These are phyloP conservation scores for Cercospora sp. DNA, from an alignment of 2,329 filamentous ascomycete genomes.

Conservation along the genomic window DNA sequence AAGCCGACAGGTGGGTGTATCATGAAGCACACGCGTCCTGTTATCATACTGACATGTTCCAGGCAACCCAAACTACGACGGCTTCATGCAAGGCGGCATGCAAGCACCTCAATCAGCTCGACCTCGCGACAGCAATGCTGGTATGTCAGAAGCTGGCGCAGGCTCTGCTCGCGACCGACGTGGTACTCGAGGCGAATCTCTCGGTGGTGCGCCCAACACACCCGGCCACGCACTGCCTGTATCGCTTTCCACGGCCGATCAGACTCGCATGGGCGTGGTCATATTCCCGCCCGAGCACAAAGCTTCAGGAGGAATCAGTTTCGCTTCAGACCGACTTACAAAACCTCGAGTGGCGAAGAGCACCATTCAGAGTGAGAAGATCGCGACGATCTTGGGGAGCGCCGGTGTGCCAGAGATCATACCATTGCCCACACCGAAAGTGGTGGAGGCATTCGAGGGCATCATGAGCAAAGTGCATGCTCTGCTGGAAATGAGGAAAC, in stretches of 20 bases:
- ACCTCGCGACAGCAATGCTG: constrained; percentile 48
- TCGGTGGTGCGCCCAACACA: constrained; percentile 41
- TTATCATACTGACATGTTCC: constrained; percentile 7
- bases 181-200: constrained; percentile 40
- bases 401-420: constrained; percentile 70
- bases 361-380: constrained; percentile 72
- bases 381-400: constrained; percentile 69
- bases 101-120: constrained; percentile 29
- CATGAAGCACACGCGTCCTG: not conserved
- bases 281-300: constrained; percentile 65
- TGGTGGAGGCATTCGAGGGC: constrained; percentile 69
- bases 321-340: constrained; percentile 79
- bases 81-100: constrained; percentile 15
- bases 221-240: constrained; percentile 41
- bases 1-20: constrained; percentile 29
- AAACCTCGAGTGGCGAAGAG: constrained; percentile 77
- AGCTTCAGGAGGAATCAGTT: constrained; percentile 79
- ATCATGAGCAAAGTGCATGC: constrained; percentile 67
- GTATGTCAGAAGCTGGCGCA: constrained; percentile 30
- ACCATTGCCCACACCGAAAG: constrained; percentile 70
- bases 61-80: constrained; percentile 31
- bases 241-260: constrained; percentile 72
- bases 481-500: constrained; percentile 67
- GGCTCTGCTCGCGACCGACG: constrained; percentile 21
- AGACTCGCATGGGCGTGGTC: constrained; percentile 78